A percentile compares a stretch with the other conserved stretches of the same genome.
Conservation (phyloP, 2,329 filamentous ascomycete species). For the Colletotrichum karsti region DNA sequence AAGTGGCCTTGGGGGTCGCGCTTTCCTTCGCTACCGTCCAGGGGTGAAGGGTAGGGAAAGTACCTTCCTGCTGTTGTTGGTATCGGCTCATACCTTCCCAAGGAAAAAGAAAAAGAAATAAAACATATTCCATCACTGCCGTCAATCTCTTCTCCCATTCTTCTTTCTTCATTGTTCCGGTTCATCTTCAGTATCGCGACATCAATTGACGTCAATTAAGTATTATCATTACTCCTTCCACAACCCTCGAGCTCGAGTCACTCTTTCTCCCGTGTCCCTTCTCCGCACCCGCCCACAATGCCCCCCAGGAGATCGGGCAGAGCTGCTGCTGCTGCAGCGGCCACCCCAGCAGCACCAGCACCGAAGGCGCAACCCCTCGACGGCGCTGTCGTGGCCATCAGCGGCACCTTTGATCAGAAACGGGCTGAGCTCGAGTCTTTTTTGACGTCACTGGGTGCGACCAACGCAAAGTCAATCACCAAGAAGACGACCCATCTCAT, state of each 20-base stretch:
- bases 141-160: neutral
- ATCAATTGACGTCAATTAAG: neutral
- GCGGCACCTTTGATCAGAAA: conserved; percentile 65
- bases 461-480: conserved; percentile 55
- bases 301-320: conserved; percentile 24
- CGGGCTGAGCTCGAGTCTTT: conserved; percentile 58
- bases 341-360: conserved; percentile 2
- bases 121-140: neutral
- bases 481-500: conserved; percentile 65
- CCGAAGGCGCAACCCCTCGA: conserved; percentile 51
- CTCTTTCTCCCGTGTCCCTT: neutral
- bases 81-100: neutral
- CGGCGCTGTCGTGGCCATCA: conserved; percentile 62
- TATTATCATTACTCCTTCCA: neutral
- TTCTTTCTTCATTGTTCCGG: neutral
- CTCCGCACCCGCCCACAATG: conserved; percentile 18
- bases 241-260: no score
- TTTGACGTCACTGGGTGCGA: conserved; percentile 58
- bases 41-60: neutral
- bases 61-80: neutral
- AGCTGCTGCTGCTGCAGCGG: conserved; percentile 7
- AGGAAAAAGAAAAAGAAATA: neutral
- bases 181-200: neutral
- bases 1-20: neutral
- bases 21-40: neutral